Evolutionary conservation across 306 rosid species (phyloP).

Genomic region (Dryas drummondii): DNA sequence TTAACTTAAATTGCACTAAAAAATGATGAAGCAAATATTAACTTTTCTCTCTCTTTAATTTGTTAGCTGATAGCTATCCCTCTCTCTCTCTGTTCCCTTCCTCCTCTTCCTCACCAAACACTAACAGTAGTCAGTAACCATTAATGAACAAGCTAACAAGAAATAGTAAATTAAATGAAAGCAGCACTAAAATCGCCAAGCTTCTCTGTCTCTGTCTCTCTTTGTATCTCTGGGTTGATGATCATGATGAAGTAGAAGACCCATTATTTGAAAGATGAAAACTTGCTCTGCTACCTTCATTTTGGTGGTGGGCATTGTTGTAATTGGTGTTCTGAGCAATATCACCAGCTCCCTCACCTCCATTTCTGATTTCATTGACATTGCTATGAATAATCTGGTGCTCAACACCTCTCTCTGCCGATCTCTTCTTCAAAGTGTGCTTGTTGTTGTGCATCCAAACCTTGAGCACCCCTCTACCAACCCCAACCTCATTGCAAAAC

Average conservation of each 20-base stretch:
- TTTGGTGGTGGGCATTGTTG: conserved; percentile 22
- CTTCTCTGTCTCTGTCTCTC: neutral
- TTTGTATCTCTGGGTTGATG: neutral
- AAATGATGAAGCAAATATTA: neutral
- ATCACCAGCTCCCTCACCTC: neutral
- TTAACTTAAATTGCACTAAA: neutral
- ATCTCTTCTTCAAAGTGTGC: conserved; percentile 51
- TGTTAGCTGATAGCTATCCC: no score
- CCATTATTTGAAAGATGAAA: conserved; percentile 49
- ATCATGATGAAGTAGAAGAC: conserved; percentile 41
- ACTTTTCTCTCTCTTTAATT: neutral
- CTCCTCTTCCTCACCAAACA: neutral
- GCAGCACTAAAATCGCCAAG: neutral
- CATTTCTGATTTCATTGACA: conserved; percentile 4
- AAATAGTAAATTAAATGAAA: neutral
- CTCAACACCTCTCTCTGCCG: conserved; percentile 16
- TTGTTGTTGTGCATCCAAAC: conserved; percentile 98
- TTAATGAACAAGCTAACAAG: neutral
- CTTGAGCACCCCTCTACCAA: conserved; percentile 65
- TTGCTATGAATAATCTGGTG: neutral
- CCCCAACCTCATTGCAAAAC: conserved; percentile 70
- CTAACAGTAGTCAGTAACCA: neutral
- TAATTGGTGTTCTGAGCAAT: neutral
- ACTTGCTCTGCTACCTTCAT: conserved; percentile 36
- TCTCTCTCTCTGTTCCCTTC: neutral